A percentile compares a stretch with the other conserved stretches of the same genome.
Conservation (phyloP, 768 basidiomycete species). For the Boletus rex-veris region DNA sequence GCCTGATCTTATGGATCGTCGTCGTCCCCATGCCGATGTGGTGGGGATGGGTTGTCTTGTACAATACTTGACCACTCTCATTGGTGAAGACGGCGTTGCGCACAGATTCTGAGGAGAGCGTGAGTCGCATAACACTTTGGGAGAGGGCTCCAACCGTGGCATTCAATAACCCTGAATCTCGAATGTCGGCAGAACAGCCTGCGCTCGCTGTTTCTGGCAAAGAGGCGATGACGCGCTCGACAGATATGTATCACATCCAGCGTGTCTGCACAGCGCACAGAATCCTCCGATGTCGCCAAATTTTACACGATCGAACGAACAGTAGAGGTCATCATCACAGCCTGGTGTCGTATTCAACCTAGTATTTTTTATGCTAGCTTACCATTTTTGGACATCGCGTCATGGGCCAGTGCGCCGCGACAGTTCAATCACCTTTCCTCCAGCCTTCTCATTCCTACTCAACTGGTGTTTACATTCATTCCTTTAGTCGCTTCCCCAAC, state of each 20-base stretch:
- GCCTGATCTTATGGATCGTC: constrained; percentile 24
- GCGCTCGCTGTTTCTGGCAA: constrained; percentile 57
- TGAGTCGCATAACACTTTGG: constrained; percentile 16
- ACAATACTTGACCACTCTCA: constrained; percentile 27
- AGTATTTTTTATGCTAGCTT: too few species aligned
- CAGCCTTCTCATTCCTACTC: too few species aligned
- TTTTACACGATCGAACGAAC: constrained; percentile 78
- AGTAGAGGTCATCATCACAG: constrained; percentile 25
- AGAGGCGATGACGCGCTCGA: constrained; percentile 56
- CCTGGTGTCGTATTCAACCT: too few species aligned
- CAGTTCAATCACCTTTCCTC: too few species aligned
- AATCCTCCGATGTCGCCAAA: constrained; percentile 45
- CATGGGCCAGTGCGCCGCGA: too few species aligned
- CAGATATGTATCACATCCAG: constrained; percentile 36
- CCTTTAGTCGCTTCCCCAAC: too few species aligned
- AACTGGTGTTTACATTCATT: too few species aligned
- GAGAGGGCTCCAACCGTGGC: not conserved
- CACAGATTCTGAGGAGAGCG: constrained; percentile 20
- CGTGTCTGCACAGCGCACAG: constrained; percentile 27
- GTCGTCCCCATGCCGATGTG: constrained; percentile 14
- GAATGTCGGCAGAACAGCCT: constrained; percentile 14
- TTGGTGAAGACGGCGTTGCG: constrained; percentile 25
- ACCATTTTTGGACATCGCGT: too few species aligned
- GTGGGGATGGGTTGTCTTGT: constrained; percentile 25
- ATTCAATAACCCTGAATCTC: too few species aligned